phyloP scores from a whole-genome alignment of 1,284 basidiomycete species.

The Malassezia slooffiae region DNA sequence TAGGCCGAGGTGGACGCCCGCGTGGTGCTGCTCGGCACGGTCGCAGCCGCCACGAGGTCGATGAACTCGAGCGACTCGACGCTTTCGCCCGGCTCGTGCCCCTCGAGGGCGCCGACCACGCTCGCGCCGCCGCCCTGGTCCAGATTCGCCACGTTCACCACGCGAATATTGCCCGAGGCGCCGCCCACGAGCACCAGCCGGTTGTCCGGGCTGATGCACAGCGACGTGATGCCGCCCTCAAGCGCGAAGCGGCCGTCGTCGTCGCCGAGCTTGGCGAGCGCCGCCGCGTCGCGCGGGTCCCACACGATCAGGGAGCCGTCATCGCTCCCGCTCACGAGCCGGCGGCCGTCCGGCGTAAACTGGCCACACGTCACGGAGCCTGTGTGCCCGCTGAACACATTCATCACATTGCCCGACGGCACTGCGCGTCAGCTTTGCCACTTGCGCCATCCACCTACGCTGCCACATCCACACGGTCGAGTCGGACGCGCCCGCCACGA shows the following conservation, averaged over 20 bases:
- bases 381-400: constrained; percentile 85
- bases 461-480: constrained; percentile 98
- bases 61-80: constrained; percentile 81
- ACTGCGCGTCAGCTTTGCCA: constrained; percentile 56
- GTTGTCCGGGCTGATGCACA: constrained; percentile 62
- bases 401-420: constrained; percentile 83
- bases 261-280: constrained; percentile 65
- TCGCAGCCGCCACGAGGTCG: constrained; percentile 57
- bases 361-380: constrained; percentile 73
- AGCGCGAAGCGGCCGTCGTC: constrained; percentile 45
- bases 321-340: constrained; percentile 68
- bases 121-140: constrained; percentile 53
- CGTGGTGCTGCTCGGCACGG: constrained; percentile 50
- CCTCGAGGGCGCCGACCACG: constrained; percentile 65
- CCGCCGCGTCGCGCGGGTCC: constrained; percentile 70
- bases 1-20: constrained; percentile 47
- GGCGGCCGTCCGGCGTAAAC: constrained; percentile 70
- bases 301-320: constrained; percentile 78
- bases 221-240: constrained; percentile 71
- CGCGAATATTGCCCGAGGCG: constrained; percentile 66
- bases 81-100: constrained; percentile 76
- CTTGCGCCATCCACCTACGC: constrained; percentile 51
- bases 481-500: constrained; percentile 85
- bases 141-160: constrained; percentile 66
- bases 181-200: constrained; percentile 74